phyloP scores from a whole-genome alignment of 2,329 filamentous ascomycete species.

The Ophiostoma piceae region DNA sequence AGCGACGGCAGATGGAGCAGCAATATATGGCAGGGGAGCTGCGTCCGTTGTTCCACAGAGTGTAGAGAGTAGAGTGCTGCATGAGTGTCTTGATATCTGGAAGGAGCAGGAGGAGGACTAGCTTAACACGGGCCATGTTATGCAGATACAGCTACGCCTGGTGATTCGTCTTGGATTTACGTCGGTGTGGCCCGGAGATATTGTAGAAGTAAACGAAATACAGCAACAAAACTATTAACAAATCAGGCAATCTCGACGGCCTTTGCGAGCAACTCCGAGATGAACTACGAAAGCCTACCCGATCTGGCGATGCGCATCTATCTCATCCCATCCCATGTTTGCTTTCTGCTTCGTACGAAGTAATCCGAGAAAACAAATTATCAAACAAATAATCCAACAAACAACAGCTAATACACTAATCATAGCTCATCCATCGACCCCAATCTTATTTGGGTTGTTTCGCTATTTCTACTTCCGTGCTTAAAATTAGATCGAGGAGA shows the following conservation, averaged over 20 bases:
- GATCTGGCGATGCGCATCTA: too few relatives aligned
- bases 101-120: neutral
- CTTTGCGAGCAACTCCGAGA: too few relatives aligned
- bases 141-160: neutral
- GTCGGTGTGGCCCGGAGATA: neutral
- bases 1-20: neutral
- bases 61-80: neutral
- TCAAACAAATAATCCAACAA: too few relatives aligned
- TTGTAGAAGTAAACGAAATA: too few relatives aligned
- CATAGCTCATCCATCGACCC: neutral
- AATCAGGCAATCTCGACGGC: too few relatives aligned
- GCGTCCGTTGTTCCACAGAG: neutral
- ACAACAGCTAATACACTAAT: neutral
- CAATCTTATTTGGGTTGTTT: neutral
- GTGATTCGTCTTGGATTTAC: neutral
- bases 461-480: neutral
- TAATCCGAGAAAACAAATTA: too few relatives aligned
- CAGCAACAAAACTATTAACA: too few relatives aligned
- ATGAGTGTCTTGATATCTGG: neutral
- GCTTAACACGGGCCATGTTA: conserved; percentile 3
- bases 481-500: conserved; percentile 1
- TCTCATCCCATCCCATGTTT: too few relatives aligned
- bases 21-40: neutral
- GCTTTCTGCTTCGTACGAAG: too few relatives aligned
- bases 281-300: too few relatives aligned